phyloP scores from a whole-genome alignment of 2,329 filamentous ascomycete species.

The Aspergillus caelatus region DNA sequence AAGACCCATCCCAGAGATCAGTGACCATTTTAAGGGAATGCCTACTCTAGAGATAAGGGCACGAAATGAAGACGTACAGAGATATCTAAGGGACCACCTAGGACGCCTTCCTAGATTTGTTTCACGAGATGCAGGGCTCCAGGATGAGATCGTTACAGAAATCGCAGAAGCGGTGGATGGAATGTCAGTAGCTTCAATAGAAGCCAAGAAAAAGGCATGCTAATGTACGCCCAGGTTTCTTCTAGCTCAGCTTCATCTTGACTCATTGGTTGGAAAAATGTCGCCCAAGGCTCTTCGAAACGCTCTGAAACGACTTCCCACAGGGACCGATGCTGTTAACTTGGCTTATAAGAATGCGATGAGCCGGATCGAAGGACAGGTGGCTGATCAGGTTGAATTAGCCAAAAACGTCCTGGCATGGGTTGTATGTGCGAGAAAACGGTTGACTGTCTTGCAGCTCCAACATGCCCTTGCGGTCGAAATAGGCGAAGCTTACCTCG shows the following conservation, averaged over 20 bases:
- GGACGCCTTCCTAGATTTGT: not conserved
- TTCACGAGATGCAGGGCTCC: not conserved
- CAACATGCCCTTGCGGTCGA: conserved; percentile 49
- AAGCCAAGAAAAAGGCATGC: no score
- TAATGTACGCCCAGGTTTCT: conserved; percentile 23
- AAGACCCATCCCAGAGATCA: not conserved
- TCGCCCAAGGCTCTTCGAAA: conserved; percentile 24
- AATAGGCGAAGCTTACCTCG: conserved; percentile 26
- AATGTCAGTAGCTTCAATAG: conserved; percentile 31
- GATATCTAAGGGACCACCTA: not conserved
- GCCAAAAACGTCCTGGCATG: conserved; percentile 46
- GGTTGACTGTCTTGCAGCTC: conserved; percentile 40
- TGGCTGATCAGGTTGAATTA: conserved; percentile 30
- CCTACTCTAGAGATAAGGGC: not conserved
- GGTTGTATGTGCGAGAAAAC: conserved; percentile 43
- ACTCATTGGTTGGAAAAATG: conserved; percentile 21
- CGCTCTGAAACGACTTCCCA: not conserved
- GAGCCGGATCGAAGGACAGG: conserved; percentile 47
- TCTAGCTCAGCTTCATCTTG: conserved; percentile 27
- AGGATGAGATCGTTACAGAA: not conserved
- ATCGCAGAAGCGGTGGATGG: conserved; percentile 32
- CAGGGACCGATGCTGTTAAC: not conserved
- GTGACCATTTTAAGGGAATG: not conserved
- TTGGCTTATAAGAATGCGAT: conserved; percentile 33
- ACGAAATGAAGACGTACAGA: not conserved